A percentile compares a stretch with the other conserved stretches of the same genome.
Evolutionary conservation across 2,329 filamentous ascomycete genomes (phyloP).

Genomic region (Stachybotrys echinatus): DNA sequence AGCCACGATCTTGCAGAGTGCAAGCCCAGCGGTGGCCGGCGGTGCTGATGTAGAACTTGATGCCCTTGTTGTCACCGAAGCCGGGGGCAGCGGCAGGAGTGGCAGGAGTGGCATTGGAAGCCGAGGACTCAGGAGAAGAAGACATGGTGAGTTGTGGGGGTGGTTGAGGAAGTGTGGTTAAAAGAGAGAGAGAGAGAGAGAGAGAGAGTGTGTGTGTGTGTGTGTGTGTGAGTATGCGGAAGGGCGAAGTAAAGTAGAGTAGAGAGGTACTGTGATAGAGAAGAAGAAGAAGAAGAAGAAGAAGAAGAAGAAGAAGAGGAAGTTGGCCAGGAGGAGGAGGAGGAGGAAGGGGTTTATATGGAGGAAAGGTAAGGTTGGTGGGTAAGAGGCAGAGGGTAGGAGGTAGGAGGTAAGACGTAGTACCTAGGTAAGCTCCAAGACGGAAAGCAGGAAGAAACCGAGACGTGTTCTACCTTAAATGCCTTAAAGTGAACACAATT

Average conservation of each 20-base stretch:
- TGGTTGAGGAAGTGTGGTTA: background rate
- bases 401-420: background rate
- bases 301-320: background rate
- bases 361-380: conserved; percentile 11
- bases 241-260: too few relatives aligned
- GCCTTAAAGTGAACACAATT: background rate
- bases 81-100: conserved; percentile 7
- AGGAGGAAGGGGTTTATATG: background rate
- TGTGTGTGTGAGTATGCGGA: too few relatives aligned
- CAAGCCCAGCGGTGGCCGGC: conserved; percentile 33
- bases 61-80: conserved; percentile 31
- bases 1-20: conserved; percentile 36
- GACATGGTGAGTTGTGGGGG: background rate
- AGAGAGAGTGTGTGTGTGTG: too few relatives aligned
- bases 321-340: background rate
- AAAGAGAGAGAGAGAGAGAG: background rate
- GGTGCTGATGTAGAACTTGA: conserved; percentile 42
- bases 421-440: background rate
- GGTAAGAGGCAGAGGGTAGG: background rate
- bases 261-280: too few relatives aligned
- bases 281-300: background rate
- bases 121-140: background rate
- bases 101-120: conserved; percentile 7
- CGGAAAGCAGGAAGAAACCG: background rate
- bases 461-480: background rate